Evolutionary conservation across 345 rosid genomes (phyloP).

Genomic region (Fremontodendron californicum): DNA sequence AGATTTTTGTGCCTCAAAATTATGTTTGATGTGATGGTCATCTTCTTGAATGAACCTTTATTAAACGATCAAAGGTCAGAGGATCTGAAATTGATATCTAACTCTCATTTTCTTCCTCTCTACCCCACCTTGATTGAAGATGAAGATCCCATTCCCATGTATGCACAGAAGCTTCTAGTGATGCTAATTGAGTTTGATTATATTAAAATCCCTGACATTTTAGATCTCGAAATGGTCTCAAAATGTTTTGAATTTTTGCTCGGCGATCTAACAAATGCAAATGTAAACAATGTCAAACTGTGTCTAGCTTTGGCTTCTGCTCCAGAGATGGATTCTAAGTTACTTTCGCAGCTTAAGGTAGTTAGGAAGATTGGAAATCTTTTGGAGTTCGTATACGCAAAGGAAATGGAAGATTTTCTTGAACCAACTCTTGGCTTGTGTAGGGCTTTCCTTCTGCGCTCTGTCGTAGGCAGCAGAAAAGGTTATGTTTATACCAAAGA

Average conservation of each 20-base stretch:
- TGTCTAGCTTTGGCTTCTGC: constrained; percentile 89
- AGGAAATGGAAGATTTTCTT: constrained; percentile 93
- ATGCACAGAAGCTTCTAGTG: constrained; percentile 90
- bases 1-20: constrained; percentile 86
- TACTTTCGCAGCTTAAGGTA: constrained; percentile 78
- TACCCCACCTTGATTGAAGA: constrained; percentile 88
- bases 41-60: constrained; percentile 59
- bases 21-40: constrained; percentile 76
- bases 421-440: constrained; percentile 85
- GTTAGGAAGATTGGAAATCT: constrained; percentile 85
- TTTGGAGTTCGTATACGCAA: constrained; percentile 72
- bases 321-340: constrained; percentile 88
- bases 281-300: constrained; percentile 86
- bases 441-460: constrained; percentile 67
- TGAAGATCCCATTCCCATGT: constrained; percentile 97
- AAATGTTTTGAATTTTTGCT: constrained; percentile 91
- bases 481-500: constrained; percentile 46
- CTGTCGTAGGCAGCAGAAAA: constrained; percentile 52
- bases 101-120: constrained; percentile 84
- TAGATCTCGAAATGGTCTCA: constrained; percentile 76
- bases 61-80: constrained; percentile 46
- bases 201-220: constrained; percentile 70
- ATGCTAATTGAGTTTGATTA: constrained; percentile 78
- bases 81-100: constrained; percentile 68
- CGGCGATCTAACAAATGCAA: constrained; percentile 80